phyloP scores from a whole-genome alignment of 495 filamentous ascomycete genomes.

The Penicillium fimorum region DNA sequence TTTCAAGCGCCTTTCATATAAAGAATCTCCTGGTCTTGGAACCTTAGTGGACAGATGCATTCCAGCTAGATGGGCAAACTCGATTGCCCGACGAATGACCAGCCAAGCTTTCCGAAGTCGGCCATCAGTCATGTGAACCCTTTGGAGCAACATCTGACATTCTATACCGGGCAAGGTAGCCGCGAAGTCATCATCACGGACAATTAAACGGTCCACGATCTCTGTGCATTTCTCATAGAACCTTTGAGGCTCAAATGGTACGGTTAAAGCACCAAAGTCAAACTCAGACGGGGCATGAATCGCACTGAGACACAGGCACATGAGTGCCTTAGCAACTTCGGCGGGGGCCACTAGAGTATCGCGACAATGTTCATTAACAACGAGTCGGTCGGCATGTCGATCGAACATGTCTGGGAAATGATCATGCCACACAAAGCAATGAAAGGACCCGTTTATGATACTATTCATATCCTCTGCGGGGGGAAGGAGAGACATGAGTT shows the following conservation, averaged over 20 bases:
- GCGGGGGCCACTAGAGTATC: slow-evolving; percentile 25
- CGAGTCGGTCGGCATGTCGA: slow-evolving; percentile 5
- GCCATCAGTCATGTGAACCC: slow-evolving; percentile 49
- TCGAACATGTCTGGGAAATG: slow-evolving; percentile 28
- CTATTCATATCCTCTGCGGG: slow-evolving; percentile 23
- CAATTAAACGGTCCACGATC: slow-evolving; percentile 40
- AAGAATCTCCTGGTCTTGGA: slow-evolving; percentile 19
- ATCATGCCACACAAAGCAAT: slow-evolving; percentile 33
- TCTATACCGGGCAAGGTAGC: slow-evolving; percentile 52
- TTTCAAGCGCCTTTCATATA: slow-evolving; percentile 31
- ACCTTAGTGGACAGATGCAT: slow-evolving; percentile 35
- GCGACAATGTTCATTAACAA: not conserved
- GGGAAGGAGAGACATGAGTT: slow-evolving; percentile 38
- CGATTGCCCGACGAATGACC: slow-evolving; percentile 42
- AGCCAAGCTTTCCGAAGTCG: slow-evolving; percentile 54
- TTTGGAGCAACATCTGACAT: slow-evolving; percentile 45
- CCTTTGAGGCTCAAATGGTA: slow-evolving; percentile 25
- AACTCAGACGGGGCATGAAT: slow-evolving; percentile 33
- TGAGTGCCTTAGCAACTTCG: slow-evolving; percentile 36
- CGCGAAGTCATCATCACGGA: slow-evolving; percentile 48
- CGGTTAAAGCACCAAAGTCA: slow-evolving; percentile 21
- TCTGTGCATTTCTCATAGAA: slow-evolving; percentile 35
- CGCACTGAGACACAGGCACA: slow-evolving; percentile 37
- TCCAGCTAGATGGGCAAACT: slow-evolving; percentile 48
- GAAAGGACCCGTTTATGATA: slow-evolving; percentile 29